Percentiles rank a stretch among this genome's conserved stretches.
phyloP scores from a whole-genome alignment of 768 basidiomycete genomes.

The Lactifluus rugatus region DNA sequence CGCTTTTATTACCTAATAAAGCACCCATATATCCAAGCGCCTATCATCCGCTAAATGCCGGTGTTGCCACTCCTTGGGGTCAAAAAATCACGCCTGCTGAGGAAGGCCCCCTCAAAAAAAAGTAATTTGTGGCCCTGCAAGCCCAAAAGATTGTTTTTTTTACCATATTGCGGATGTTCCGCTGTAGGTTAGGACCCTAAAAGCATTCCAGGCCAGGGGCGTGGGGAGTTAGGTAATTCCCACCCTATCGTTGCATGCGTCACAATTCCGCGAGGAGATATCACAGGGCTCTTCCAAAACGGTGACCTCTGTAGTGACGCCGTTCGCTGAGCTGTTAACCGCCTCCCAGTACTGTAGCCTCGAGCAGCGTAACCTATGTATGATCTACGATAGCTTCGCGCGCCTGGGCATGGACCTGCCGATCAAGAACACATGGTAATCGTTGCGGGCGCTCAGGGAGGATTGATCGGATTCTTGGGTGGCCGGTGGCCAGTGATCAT shows the following conservation, averaged over 20 bases:
- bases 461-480: not conserved
- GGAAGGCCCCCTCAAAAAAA: not conserved
- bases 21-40: not conserved
- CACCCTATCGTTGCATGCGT: slow-evolving; percentile 1
- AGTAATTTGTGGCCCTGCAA: not conserved
- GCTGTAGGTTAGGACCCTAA: not conserved
- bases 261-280: slow-evolving; percentile 10
- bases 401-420: not conserved
- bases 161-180: not conserved
- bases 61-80: not conserved
- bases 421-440: not conserved
- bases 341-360: not conserved
- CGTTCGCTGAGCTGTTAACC: not conserved
- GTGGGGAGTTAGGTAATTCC: slow-evolving; percentile 9
- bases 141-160: not conserved
- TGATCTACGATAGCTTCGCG: not conserved
- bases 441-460: not conserved
- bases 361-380: not conserved
- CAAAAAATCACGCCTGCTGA: not conserved
- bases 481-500: not conserved
- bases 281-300: not conserved
- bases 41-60: slow-evolving; percentile 4
- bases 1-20: slow-evolving; percentile 15
- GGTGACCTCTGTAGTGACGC: not conserved
- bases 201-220: slow-evolving; percentile 3